Conservation (phyloP, 176 grass and related monocot species). For the Oryza rufipogon region DNA sequence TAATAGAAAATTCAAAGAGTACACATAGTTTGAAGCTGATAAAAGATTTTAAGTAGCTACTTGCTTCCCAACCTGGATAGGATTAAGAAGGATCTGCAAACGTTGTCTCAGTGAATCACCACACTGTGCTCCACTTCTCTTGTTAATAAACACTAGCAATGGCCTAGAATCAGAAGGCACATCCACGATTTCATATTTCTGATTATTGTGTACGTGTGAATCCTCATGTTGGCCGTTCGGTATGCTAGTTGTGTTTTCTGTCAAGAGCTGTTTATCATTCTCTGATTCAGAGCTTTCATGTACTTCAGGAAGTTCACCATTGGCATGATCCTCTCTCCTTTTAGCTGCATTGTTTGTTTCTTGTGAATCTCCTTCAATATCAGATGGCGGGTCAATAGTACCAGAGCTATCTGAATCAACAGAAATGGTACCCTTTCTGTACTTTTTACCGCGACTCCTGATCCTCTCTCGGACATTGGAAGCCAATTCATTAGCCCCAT, state of each 20-base stretch:
- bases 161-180: constrained; percentile 77
- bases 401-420: constrained; percentile 48
- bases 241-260: constrained; percentile 22
- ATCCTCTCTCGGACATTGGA: constrained; percentile 68
- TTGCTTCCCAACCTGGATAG: constrained; percentile 64
- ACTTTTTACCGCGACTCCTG: constrained; percentile 59
- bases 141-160: constrained; percentile 87
- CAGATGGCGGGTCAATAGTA: constrained; percentile 42
- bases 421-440: constrained; percentile 43
- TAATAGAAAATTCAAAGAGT: constrained; percentile 13
- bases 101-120: constrained; percentile 74
- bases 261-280: constrained; percentile 34
- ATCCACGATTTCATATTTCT: constrained; percentile 65
- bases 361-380: constrained; percentile 49
- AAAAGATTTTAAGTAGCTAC: constrained; percentile 17
- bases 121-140: constrained; percentile 83
- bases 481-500: constrained; percentile 84
- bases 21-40: constrained; percentile 28
- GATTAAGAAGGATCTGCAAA: constrained; percentile 87
- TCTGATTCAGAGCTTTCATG: constrained; percentile 47
- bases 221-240: constrained; percentile 45
- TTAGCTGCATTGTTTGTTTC: constrained; percentile 35
- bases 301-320: constrained; percentile 33
- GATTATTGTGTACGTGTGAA: constrained; percentile 50
- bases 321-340: constrained; percentile 41